Evolutionary conservation across 768 basidiomycete genomes (phyloP).

Genomic region (Pisolithus sp.): DNA sequence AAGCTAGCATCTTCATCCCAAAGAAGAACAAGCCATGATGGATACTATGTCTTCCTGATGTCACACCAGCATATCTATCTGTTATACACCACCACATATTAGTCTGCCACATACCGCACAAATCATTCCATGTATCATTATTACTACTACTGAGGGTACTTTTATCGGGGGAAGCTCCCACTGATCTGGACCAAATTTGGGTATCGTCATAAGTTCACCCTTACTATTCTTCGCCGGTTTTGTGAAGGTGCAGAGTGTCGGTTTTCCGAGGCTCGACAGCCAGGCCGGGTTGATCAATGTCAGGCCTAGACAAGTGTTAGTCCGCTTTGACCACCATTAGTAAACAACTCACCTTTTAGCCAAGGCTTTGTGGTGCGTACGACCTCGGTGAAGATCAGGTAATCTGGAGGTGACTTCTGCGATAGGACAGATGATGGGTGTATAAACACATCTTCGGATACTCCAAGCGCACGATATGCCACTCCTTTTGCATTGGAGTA

Average conservation of each 20-base stretch:
- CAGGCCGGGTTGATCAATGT: constrained; percentile 85
- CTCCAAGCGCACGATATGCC: constrained; percentile 73
- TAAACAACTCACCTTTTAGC: constrained; percentile 60
- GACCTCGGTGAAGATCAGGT: constrained; percentile 77
- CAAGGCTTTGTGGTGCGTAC: constrained; percentile 68
- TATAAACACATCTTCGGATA: constrained; percentile 84
- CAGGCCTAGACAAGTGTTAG: constrained; percentile 42
- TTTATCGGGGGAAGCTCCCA: constrained; percentile 77
- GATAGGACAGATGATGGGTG: constrained; percentile 85
- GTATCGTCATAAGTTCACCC: constrained; percentile 68
- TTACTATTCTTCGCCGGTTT: constrained; percentile 69
- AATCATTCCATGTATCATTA: constrained; percentile 14
- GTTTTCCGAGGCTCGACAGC: constrained; percentile 74
- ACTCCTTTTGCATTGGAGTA: constrained; percentile 74
- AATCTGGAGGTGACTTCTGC: constrained; percentile 71
- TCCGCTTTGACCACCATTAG: not conserved
- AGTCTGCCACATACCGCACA: not conserved
- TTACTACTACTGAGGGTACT: constrained; percentile 9
- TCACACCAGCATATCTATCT: too few species aligned
- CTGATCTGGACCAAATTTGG: constrained; percentile 76
- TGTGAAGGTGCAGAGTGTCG: constrained; percentile 82
- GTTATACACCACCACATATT: not conserved
- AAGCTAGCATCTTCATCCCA: constrained; percentile 52
- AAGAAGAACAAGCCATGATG: constrained; percentile 38
- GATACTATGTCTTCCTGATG: not conserved